phyloP scores from a whole-genome alignment of 2,329 filamentous ascomycete genomes.

The Allantophomopsis cytisporea region DNA sequence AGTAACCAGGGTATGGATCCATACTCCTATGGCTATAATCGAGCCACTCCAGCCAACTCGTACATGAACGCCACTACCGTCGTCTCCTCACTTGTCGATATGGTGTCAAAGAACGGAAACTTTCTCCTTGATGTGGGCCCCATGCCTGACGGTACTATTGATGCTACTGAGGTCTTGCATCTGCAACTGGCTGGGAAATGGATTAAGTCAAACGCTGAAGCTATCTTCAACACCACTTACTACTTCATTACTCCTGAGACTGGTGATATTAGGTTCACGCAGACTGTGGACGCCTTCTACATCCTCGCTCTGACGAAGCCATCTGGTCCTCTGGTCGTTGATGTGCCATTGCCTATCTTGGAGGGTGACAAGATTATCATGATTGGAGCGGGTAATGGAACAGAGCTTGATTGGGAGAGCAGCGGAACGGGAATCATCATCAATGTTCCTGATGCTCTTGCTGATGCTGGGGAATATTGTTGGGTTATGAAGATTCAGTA shows the following conservation, averaged over 20 bases:
- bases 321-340: constrained; percentile 1
- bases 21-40: constrained; percentile 43
- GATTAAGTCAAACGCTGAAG: constrained; percentile 37
- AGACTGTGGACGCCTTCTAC: constrained; percentile 4
- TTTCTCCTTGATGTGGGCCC: constrained; percentile 41
- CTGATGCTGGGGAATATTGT: neutral
- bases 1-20: constrained; percentile 44
- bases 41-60: constrained; percentile 28
- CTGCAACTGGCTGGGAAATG: constrained; percentile 35
- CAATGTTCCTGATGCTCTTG: neutral
- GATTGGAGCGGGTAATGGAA: constrained; percentile 1
- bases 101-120: constrained; percentile 39
- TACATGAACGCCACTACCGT: constrained; percentile 37
- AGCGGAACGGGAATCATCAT: neutral
- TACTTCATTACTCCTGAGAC: constrained; percentile 19
- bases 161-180: constrained; percentile 29
- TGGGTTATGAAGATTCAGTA: neutral
- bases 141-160: constrained; percentile 34
- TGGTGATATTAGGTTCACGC: constrained; percentile 4
- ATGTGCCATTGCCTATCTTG: constrained; percentile 1
- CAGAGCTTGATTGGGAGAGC: neutral
- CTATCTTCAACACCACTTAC: constrained; percentile 40
- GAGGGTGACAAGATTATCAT: constrained; percentile 3
- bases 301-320: constrained; percentile 1
- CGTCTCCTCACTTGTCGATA: constrained; percentile 32